Evolutionary conservation across 225 moss, liverwort and hornwort species (phyloP), one percentile per base, ranked within the genome.

Genomic region (Lunularia cruciata): DNA sequence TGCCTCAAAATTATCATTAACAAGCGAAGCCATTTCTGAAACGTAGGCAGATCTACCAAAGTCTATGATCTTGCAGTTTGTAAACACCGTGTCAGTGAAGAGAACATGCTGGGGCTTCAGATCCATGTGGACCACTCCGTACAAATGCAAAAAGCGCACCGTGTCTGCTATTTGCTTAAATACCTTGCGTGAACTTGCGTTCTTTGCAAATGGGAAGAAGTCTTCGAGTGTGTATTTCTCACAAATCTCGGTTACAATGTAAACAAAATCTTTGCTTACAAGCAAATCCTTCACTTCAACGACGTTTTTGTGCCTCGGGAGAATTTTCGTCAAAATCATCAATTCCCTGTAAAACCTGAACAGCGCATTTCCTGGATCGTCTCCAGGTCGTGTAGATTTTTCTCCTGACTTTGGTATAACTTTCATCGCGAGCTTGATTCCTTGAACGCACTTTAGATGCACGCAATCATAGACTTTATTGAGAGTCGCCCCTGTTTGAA

Each of bases 61-160:
- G 22, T 42, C 14, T 3, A 53, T 31, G 34, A 67, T 67, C 51
- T 52, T 67, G 22, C 34, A 37, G 12, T 10, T 32, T 19, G 16
- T 22, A 18, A 33, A 34, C 1, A n/a, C 2, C 11, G 10, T 7
- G 22, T 33, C 33, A 2, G 49, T 25, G 22, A 49, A 35, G 49
- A 25, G 30, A 4, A 52, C 9, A 14, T 67, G 33, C 15, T 34
- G 6, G 35, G 34, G 33, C 6, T 67, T 33, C 51, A 67, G 16
- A 27, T 67, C 51, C 34, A 33, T 33, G 67, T 67, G 67, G 13
- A 52, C 67, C 3, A 67, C 67, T 11, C 67, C 67, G 25, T 51
- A 32, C 1, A 4, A 12, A 35, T 67, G 67, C 25, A 67, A 5
- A 25, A 51, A 36, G 67, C 67, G 34, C 12, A 67, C 52, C 2